Conservation (phyloP, 306 rosid species). For the Begonia peltatifolia region DNA sequence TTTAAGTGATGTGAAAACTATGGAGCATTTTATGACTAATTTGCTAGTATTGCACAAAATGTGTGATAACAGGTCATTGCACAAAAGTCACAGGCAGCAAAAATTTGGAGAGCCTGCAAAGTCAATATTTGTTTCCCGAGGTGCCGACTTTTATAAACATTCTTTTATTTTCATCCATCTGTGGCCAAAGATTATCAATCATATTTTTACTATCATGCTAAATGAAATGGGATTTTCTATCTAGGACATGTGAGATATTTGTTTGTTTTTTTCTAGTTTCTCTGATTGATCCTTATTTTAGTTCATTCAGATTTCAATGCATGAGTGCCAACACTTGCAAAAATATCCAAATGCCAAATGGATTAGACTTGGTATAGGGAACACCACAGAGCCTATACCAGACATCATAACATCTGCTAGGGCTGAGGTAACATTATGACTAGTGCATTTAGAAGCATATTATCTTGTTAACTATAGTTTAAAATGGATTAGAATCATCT, state of each 20-base stretch:
- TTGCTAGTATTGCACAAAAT: not conserved
- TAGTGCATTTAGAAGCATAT: no score
- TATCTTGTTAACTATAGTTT: not conserved
- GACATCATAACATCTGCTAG: conserved; percentile 37
- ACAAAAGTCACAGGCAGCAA: conserved; percentile 37
- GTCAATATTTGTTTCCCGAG: conserved; percentile 53
- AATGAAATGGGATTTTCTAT: no score
- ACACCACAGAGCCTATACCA: conserved; percentile 60
- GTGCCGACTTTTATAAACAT: conserved; percentile 4
- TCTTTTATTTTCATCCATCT: no score
- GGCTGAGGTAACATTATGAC: conserved; percentile 35
- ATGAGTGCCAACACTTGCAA: conserved; percentile 23
- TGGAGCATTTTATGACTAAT: not conserved
- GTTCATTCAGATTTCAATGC: conserved; percentile 22
- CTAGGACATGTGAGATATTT: no score
- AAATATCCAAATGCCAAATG: conserved; percentile 31
- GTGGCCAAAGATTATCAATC: no score
- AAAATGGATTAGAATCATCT: not conserved
- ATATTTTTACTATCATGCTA: no score
- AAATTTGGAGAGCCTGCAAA: conserved; percentile 48
- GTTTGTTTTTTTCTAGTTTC: no score
- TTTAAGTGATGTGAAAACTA: not conserved
- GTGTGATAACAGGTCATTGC: conserved; percentile 14
- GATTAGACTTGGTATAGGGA: conserved; percentile 52
- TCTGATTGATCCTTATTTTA: no score